phyloP scores from a whole-genome alignment of 2,329 filamentous ascomycete genomes.

The Xylogone sp. region DNA sequence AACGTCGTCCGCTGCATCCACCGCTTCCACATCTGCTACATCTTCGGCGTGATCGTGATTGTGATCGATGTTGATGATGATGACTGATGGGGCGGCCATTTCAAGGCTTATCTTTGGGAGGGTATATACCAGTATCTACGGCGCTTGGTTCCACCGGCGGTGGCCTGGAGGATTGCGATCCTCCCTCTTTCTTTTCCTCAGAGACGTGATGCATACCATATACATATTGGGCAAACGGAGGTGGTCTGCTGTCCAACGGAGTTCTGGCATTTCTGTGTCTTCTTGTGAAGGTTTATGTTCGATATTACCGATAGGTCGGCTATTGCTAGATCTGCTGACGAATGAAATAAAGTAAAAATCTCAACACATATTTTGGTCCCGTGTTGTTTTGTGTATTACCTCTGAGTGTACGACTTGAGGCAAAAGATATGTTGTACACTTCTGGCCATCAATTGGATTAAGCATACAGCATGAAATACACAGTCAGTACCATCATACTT shows the following conservation, averaged over 20 bases:
- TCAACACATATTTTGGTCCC: too few species aligned
- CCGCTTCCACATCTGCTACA: too few species aligned
- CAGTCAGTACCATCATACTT: too few species aligned
- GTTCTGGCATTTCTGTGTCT: neutral
- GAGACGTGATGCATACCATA: neutral
- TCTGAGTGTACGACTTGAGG: too few species aligned
- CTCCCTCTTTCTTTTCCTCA: neutral
- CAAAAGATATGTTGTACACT: too few species aligned
- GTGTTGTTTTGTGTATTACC: too few species aligned
- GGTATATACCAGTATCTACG: neutral
- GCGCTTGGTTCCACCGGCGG: neutral
- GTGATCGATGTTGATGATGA: neutral
- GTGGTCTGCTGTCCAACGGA: neutral
- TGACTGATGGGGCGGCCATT: neutral
- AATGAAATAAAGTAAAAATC: too few species aligned
- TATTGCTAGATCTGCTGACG: too few species aligned
- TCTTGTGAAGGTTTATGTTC: too few species aligned
- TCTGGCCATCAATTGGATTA: too few species aligned
- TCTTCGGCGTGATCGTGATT: neutral
- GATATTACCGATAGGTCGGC: too few species aligned
- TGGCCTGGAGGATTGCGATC: neutral
- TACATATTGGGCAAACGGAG: neutral
- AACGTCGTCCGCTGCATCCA: constrained; percentile 8
- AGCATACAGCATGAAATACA: too few species aligned
- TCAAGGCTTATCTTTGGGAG: neutral